Percentiles rank a stretch among this genome's conserved stretches.
Conservation (phyloP, 2,329 filamentous ascomycete species). For the Sarocladium brachiariae region DNA sequence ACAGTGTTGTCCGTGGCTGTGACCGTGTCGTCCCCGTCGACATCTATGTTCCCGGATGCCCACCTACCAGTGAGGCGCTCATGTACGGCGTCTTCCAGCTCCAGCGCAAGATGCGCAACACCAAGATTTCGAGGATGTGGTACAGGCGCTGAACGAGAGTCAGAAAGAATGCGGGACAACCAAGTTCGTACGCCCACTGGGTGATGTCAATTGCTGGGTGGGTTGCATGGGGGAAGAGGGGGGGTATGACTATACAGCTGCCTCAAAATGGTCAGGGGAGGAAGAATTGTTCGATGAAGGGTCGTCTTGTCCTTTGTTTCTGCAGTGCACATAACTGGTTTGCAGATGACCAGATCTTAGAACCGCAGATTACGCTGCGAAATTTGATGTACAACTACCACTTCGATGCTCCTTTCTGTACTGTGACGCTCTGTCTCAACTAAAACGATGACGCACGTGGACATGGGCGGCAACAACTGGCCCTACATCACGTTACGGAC, state of each 20-base stretch:
- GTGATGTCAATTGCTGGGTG: neutral
- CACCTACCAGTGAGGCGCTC: conserved; percentile 53
- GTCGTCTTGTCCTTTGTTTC: conserved; percentile 7
- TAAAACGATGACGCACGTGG: too few species aligned
- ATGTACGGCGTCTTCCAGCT: conserved; percentile 69
- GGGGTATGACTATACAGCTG: too few species aligned
- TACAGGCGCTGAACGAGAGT: conserved; percentile 43
- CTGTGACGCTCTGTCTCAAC: too few species aligned
- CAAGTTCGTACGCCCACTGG: neutral
- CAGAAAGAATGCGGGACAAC: neutral
- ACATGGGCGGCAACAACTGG: too few species aligned
- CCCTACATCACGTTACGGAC: too few species aligned
- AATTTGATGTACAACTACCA: conserved; percentile 7
- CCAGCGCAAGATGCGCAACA: conserved; percentile 67
- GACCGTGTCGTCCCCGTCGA: conserved; percentile 74
- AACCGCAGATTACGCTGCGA: conserved; percentile 7
- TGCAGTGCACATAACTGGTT: conserved; percentile 4
- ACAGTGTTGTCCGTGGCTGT: conserved; percentile 67
- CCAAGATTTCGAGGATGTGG: conserved; percentile 50
- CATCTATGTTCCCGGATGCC: conserved; percentile 72
- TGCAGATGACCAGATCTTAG: neutral
- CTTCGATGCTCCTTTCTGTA: neutral
- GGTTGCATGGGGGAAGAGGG: too few species aligned
- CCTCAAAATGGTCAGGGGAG: neutral
- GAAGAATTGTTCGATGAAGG: neutral